These are phyloP conservation scores for Exophiala oligosperma DNA, from an alignment of 2,329 filamentous ascomycete species.

Conservation along the genomic window DNA sequence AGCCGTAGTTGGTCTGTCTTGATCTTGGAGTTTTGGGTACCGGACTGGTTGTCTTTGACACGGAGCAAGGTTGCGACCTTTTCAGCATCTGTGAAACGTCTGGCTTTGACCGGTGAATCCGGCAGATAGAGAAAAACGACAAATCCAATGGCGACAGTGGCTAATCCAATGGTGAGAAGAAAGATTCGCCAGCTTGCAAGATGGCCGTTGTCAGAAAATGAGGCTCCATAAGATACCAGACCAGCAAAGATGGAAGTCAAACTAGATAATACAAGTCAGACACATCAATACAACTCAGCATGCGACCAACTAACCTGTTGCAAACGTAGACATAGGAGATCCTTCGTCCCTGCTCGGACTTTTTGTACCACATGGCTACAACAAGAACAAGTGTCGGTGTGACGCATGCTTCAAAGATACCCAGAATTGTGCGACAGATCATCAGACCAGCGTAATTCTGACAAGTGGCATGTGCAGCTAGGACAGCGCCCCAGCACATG, in stretches of 20 bases:
- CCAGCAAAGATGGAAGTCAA: slow-evolving; percentile 42
- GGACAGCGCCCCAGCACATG: slow-evolving; percentile 43
- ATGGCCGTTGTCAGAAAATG: slow-evolving; percentile 25
- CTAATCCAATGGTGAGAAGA: slow-evolving; percentile 48
- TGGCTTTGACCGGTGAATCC: slow-evolving; percentile 42
- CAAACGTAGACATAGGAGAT: slow-evolving; percentile 32
- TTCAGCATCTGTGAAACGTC: slow-evolving; percentile 39
- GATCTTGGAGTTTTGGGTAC: slow-evolving; percentile 53
- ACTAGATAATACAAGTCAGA: background rate
- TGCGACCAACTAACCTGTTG: slow-evolving; percentile 9
- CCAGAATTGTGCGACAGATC: slow-evolving; percentile 48
- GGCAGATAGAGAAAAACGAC: slow-evolving; percentile 42
- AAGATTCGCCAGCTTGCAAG: slow-evolving; percentile 35
- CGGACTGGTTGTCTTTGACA: slow-evolving; percentile 50
- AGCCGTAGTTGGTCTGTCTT: slow-evolving; percentile 49
- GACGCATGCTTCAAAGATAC: slow-evolving; percentile 50
- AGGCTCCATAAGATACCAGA: slow-evolving; percentile 33
- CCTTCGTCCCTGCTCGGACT: slow-evolving; percentile 35
- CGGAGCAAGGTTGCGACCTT: slow-evolving; percentile 42
- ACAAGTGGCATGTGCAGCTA: slow-evolving; percentile 46
- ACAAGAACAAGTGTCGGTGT: slow-evolving; percentile 54
- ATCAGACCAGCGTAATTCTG: slow-evolving; percentile 46
- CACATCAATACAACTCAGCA: background rate
- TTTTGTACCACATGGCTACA: slow-evolving; percentile 54
- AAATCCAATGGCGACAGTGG: slow-evolving; percentile 42